These are phyloP conservation scores for Takashimella tepidaria DNA, from an alignment of 1,284 basidiomycete genomes.

Conservation along the genomic window DNA sequence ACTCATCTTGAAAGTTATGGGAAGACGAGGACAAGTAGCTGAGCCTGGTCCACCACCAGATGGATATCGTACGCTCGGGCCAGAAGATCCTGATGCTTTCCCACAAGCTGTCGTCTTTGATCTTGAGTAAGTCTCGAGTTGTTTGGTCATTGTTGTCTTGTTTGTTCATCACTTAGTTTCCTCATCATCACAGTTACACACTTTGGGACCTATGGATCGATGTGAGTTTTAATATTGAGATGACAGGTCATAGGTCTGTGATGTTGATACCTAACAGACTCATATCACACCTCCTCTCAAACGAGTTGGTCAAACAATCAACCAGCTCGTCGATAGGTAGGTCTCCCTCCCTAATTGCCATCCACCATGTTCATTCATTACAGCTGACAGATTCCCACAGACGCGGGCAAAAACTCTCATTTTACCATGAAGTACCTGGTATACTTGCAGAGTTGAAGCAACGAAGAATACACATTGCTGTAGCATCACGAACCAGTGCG, in stretches of 20 bases:
- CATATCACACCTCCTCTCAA: conserved; percentile 58
- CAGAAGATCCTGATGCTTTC: conserved; percentile 44
- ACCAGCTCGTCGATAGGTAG: conserved; percentile 60
- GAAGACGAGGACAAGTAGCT: conserved; percentile 1
- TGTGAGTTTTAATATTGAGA: conserved; percentile 32
- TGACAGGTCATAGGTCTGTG: too few relatives aligned
- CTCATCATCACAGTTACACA: conserved; percentile 58
- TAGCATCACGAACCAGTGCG: conserved; percentile 69
- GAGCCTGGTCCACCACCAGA: conserved; percentile 8
- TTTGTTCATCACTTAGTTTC: not conserved
- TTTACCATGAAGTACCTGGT: conserved; percentile 71
- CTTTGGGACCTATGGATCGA: conserved; percentile 82
- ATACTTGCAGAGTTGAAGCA: conserved; percentile 61
- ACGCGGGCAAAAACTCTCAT: conserved; percentile 56
- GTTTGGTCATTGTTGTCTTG: not conserved
- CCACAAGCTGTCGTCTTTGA: conserved; percentile 77
- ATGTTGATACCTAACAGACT: conserved; percentile 20
- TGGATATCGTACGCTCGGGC: conserved; percentile 15
- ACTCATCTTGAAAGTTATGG: too few relatives aligned
- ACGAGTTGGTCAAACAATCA: conserved; percentile 55
- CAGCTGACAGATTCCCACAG: conserved; percentile 47
- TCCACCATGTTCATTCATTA: not conserved
- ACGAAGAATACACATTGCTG: conserved; percentile 60
- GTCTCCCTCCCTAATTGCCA: too few relatives aligned
- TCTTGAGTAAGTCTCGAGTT: conserved; percentile 60